These are phyloP conservation scores for Adansonia gregorii DNA, from an alignment of 441 rosid species.

Conservation along the genomic window DNA sequence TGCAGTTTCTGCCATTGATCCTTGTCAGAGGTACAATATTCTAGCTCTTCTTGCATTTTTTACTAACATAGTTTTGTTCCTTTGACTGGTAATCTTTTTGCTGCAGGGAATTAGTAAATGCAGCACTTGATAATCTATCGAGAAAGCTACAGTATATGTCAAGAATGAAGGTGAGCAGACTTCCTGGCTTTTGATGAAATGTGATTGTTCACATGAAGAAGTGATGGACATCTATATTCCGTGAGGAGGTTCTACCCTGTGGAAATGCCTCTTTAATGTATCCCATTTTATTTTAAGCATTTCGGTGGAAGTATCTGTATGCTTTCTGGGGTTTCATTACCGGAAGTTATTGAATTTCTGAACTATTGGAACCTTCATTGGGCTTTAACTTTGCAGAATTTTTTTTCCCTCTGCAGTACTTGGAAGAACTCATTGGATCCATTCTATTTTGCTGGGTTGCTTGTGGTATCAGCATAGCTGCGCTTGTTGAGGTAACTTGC, in stretches of 20 bases:
- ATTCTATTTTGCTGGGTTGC: slow-evolving; percentile 90
- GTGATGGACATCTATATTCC: slow-evolving; percentile 3
- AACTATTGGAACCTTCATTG: slow-evolving; percentile 14
- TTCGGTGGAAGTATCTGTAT: neutral
- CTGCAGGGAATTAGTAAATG: slow-evolving; percentile 78
- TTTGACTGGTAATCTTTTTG: slow-evolving; percentile 30
- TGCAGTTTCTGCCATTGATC: slow-evolving; percentile 81
- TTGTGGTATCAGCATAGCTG: slow-evolving; percentile 86
- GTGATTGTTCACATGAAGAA: slow-evolving; percentile 1
- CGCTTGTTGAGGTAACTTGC: slow-evolving; percentile 83
- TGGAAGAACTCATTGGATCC: slow-evolving; percentile 86
- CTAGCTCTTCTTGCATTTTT: slow-evolving; percentile 19
- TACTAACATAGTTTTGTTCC: slow-evolving; percentile 15
- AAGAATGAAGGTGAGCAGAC: slow-evolving; percentile 71
- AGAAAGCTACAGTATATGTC: slow-evolving; percentile 74
- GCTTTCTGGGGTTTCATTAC: slow-evolving; percentile 15
- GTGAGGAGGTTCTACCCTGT: neutral
- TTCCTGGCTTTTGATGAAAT: slow-evolving; percentile 21
- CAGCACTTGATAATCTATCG: slow-evolving; percentile 76
- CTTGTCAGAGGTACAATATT: slow-evolving; percentile 73
- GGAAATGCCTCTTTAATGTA: neutral
- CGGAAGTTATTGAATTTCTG: neutral
- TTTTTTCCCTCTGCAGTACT: slow-evolving; percentile 59
- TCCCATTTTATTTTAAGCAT: neutral
- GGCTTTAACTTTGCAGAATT: slow-evolving; percentile 3